These are phyloP conservation scores for Spatholobus suberectus DNA, from an alignment of 306 rosid species.

Conservation along the genomic window DNA sequence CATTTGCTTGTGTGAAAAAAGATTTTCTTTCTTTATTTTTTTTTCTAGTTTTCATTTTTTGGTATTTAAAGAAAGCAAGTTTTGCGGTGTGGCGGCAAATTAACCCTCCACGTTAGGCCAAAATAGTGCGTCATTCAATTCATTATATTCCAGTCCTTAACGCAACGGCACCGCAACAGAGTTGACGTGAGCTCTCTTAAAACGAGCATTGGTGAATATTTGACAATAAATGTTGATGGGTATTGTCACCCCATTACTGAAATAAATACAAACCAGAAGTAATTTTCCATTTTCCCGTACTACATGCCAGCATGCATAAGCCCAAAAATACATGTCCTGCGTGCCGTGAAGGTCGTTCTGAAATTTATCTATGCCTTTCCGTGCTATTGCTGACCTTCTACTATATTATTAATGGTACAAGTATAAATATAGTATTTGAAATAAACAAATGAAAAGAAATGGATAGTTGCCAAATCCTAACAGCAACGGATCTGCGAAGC, in stretches of 20 bases:
- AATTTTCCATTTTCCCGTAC: not conserved
- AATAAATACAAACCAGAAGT: not conserved
- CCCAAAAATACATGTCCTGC: slow-evolving; percentile 16
- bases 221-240: not conserved
- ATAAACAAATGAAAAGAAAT: not conserved
- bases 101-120: not conserved
- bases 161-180: slow-evolving; percentile 40
- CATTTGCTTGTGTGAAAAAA: not conserved
- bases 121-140: not conserved
- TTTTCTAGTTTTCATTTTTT: not conserved
- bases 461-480: not conserved
- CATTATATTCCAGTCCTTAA: slow-evolving; percentile 6
- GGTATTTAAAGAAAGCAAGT: not conserved
- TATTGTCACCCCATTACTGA: not conserved
- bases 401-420: not conserved
- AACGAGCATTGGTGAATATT: not conserved
- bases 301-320: not conserved
- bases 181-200: not conserved
- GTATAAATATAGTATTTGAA: no score
- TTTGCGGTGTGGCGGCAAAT: slow-evolving; percentile 27
- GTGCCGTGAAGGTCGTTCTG: slow-evolving; percentile 32
- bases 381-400: not conserved
- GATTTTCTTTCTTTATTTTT: not conserved
- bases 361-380: not conserved
- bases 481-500: no score